Evolutionary conservation across 345 rosid genomes (phyloP), one percentile per base, ranked within the genome.

Genomic region (Camelina neglecta): DNA sequence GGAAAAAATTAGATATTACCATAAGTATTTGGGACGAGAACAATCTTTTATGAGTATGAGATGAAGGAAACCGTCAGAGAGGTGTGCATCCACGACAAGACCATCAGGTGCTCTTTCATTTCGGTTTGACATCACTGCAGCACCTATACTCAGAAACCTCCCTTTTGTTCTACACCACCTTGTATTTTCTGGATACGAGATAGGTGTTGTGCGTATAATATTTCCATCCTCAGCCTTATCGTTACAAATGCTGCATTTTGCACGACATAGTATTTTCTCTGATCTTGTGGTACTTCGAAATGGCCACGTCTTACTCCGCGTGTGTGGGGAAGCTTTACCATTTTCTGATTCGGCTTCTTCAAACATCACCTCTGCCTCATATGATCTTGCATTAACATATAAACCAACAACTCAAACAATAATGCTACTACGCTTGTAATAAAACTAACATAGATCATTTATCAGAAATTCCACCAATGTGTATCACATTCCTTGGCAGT

Each of bases 31-130:
- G 63, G 95, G 84, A 61, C 83, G 90, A 51, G 96, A 95, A 60
- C 97, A 94, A 75, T 94, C 96, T 78, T 85, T 90, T 42, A 92
- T 81, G 77, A 92, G 81, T 76, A 94, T 72, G 79, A 94, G 95
- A 79, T 94, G 98, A 81, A 94, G 81, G 83, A 92, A 89, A 65
- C 98, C 98, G 60, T 92, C 97, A 2, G 95, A 87, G 47, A 92
- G 93, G 83, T 94, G 97, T 68, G 98, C 98, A 80, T 94, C 97
- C 23, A 88, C 95, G 55, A 94, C 98, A 75, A 94, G 84, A 65
- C 98, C 98, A 79, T 94, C 98, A 16, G 96, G 98, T 21, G 98
- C 96, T 83, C 83, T 80, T 82, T 91, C 96, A 69, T 91, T 94
- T 73, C 95, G 86, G 83, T 90, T 90, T 57, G 98, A 88, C 58